These are phyloP conservation scores for Andrographis paniculata DNA, from an alignment of 305 asterid genomes.

Conservation along the genomic window DNA sequence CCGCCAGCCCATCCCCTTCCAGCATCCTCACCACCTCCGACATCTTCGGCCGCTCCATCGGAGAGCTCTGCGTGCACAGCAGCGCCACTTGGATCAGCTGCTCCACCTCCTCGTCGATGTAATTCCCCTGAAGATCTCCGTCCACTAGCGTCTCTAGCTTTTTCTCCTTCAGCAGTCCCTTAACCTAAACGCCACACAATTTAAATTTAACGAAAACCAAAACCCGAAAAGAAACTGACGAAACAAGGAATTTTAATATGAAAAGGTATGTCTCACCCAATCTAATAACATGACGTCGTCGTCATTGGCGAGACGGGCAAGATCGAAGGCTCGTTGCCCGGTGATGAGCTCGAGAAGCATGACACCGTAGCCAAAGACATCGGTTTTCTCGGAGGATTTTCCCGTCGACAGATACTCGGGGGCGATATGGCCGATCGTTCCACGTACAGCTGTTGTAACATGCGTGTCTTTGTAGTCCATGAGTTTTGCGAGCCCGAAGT, in stretches of 20 bases:
- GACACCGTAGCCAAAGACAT: conserved; percentile 23
- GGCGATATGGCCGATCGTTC: conserved; percentile 63
- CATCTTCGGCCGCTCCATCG: conserved; percentile 3
- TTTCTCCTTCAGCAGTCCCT: conserved; percentile 13
- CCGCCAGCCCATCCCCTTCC: conserved; percentile 2
- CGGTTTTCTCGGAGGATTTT: too few relatives aligned
- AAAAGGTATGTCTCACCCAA: conserved; percentile 41
- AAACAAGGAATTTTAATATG: not conserved
- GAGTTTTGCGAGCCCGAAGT: conserved; percentile 67
- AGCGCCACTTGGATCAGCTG: conserved; percentile 2
- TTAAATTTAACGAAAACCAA: not conserved
- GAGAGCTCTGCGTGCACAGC: not conserved
- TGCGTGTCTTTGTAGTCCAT: conserved; percentile 77
- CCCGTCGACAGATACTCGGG: too few relatives aligned
- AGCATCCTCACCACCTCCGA: conserved; percentile 1
- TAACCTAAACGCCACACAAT: not conserved
- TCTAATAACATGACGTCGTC: conserved; percentile 71
- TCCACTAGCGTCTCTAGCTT: conserved; percentile 1
- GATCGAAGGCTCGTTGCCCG: conserved; percentile 74
- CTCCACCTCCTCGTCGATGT: conserved; percentile 1
- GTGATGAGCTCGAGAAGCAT: conserved; percentile 78
- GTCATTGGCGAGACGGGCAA: conserved; percentile 68
- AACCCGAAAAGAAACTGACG: not conserved
- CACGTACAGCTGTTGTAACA: conserved; percentile 60
- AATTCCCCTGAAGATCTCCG: not conserved